phyloP scores from a whole-genome alignment of 345 rosid species.

The Kernera saxatilis region DNA sequence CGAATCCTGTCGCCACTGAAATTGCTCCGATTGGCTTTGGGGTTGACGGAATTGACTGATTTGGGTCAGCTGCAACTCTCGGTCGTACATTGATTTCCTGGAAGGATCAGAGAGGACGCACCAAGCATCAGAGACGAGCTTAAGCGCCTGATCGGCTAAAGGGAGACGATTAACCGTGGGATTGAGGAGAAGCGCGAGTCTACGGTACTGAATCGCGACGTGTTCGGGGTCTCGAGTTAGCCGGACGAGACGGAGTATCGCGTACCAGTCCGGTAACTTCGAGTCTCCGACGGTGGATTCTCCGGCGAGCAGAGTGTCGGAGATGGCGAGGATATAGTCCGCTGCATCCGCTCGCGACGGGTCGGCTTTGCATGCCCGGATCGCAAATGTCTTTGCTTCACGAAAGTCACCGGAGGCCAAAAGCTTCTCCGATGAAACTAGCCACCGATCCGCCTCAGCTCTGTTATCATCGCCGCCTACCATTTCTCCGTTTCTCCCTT shows the following conservation, averaged over 20 bases:
- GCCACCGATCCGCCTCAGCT: slow-evolving; percentile 67
- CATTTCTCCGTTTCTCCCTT: slow-evolving; percentile 14
- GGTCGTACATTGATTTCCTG: slow-evolving; percentile 60
- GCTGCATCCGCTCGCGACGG: slow-evolving; percentile 45
- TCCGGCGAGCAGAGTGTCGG: slow-evolving; percentile 67
- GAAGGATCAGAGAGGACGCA: slow-evolving; percentile 51
- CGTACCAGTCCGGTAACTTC: slow-evolving; percentile 54
- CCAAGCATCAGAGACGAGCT: slow-evolving; percentile 82
- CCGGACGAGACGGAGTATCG: slow-evolving; percentile 58
- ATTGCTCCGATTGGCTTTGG: slow-evolving; percentile 30
- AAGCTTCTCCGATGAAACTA: slow-evolving; percentile 64
- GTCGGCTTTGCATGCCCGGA: slow-evolving; percentile 62
- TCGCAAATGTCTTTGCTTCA: slow-evolving; percentile 64
- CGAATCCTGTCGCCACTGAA: background rate
- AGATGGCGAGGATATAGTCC: slow-evolving; percentile 64
- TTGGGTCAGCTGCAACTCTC: slow-evolving; percentile 50
- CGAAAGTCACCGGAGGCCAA: slow-evolving; percentile 61
- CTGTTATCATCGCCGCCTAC: slow-evolving; percentile 28
- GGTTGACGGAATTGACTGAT: slow-evolving; percentile 11
- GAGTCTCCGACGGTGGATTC: slow-evolving; percentile 31
- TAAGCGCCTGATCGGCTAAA: slow-evolving; percentile 68
- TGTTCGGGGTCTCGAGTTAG: slow-evolving; percentile 50
- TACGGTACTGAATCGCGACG: slow-evolving; percentile 63
- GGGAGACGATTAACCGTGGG: slow-evolving; percentile 52
- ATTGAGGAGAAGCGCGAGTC: slow-evolving; percentile 57